phyloP scores from a whole-genome alignment of 306 rosid species.

The Delonix regia region DNA sequence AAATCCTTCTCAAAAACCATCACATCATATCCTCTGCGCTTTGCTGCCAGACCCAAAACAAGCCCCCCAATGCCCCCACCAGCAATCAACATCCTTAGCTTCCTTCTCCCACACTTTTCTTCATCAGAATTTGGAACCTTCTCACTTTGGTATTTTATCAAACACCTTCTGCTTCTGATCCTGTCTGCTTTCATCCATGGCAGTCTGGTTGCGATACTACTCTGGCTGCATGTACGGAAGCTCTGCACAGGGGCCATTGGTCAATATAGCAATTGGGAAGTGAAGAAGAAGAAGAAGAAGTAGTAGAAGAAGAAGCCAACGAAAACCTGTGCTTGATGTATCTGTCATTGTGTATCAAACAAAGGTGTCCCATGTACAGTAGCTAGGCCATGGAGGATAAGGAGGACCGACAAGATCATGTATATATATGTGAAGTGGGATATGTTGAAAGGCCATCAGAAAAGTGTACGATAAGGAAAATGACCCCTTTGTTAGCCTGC shows the following conservation, averaged over 20 bases:
- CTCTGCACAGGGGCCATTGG: slow-evolving; percentile 40
- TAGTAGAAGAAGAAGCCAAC: too few species aligned
- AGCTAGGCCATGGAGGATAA: too few species aligned
- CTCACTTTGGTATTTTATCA: slow-evolving; percentile 25
- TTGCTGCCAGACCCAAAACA: slow-evolving; percentile 46
- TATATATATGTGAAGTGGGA: too few species aligned
- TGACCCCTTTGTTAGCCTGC: too few species aligned
- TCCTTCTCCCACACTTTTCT: slow-evolving; percentile 15
- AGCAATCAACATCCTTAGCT: slow-evolving; percentile 38
- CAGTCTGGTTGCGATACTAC: background rate
- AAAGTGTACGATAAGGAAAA: too few species aligned
- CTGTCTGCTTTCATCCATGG: background rate
- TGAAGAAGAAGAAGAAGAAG: too few species aligned
- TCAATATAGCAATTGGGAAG: background rate
- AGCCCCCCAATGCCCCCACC: slow-evolving; percentile 53
- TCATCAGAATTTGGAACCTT: background rate
- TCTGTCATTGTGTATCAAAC: too few species aligned
- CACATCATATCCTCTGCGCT: slow-evolving; percentile 40
- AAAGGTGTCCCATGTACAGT: too few species aligned
- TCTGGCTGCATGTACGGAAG: slow-evolving; percentile 20
- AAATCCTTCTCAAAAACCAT: slow-evolving; percentile 48
- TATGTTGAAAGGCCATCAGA: too few species aligned
- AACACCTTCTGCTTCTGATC: slow-evolving; percentile 1
- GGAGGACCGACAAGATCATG: too few species aligned
- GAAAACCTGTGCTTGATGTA: too few species aligned